These are phyloP conservation scores for Ceratobasidium sp. DNA, from an alignment of 1,284 basidiomycete species.

Conservation along the genomic window DNA sequence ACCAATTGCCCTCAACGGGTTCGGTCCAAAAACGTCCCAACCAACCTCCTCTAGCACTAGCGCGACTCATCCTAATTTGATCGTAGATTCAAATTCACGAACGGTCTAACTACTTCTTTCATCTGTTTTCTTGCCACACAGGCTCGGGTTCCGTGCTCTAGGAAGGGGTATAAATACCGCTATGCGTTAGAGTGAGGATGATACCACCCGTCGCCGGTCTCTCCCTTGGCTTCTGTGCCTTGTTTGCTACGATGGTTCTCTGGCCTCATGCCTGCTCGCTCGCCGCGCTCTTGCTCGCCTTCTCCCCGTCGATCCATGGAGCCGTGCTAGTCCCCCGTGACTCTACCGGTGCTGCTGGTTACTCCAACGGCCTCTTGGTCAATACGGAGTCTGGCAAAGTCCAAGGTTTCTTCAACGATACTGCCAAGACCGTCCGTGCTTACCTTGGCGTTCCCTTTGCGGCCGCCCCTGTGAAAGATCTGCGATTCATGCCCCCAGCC, in stretches of 20 bases:
- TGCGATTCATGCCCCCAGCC: conserved; percentile 35
- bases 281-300: conserved; percentile 19
- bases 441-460: conserved; percentile 45
- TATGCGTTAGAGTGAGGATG: conserved; percentile 7
- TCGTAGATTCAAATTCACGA: no score
- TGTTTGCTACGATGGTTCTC: conserved; percentile 37
- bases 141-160: no score
- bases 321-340: conserved; percentile 16
- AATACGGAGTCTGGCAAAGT: conserved; percentile 19
- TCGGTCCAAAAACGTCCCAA: no score
- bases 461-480: conserved; percentile 25
- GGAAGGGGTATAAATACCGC: conserved; percentile 35
- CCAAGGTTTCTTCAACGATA: conserved; percentile 35
- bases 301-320: conserved; percentile 10
- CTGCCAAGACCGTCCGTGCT: conserved; percentile 38
- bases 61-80: no score
- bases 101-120: no score
- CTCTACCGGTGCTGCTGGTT: no score
- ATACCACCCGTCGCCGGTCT: conserved; percentile 5
- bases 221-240: conserved; percentile 12
- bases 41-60: no score
- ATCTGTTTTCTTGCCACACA: conserved; percentile 10
- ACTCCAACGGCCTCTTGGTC: conserved; percentile 23
- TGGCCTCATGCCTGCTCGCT: conserved; percentile 18
- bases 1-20: no score